Percentiles rank a stretch among this genome's conserved stretches.
Evolutionary conservation across 225 moss, liverwort and hornwort genomes (phyloP).

Genomic region (Climacium dendroides): DNA sequence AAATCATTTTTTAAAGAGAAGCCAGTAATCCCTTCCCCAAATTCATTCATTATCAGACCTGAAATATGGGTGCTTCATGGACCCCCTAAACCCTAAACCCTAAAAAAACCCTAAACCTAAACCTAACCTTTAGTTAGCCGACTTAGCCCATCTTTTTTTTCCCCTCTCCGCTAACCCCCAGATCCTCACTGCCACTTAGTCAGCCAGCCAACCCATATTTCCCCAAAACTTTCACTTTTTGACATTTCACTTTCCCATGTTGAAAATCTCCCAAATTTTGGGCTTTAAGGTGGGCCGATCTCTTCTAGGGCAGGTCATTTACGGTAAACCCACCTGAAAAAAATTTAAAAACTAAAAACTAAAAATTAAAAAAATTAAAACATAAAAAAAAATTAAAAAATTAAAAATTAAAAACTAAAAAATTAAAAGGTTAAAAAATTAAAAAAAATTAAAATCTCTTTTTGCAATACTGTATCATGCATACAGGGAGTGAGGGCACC

Average conservation of each 20-base stretch:
- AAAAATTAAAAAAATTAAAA: too few species aligned
- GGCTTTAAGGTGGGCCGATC: neutral
- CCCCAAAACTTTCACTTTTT: neutral
- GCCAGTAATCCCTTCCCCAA: too few species aligned
- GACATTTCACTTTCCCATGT: neutral
- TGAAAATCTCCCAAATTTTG: neutral
- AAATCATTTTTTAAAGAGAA: too few species aligned
- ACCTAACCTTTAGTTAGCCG: too few species aligned
- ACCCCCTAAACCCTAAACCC: too few species aligned
- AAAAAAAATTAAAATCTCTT: neutral
- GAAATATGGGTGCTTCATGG: too few species aligned
- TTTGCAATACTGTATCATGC: neutral
- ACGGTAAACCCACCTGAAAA: neutral
- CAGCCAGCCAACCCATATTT: neutral
- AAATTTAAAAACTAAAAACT: too few species aligned
- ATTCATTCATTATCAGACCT: neutral
- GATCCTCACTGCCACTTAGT: neutral
- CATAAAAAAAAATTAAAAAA: too few species aligned
- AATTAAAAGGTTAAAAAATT: too few species aligned
- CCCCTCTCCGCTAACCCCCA: neutral
- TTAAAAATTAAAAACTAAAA: too few species aligned
- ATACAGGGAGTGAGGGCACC: neutral
- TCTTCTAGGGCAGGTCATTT: neutral
- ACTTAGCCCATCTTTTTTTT: too few species aligned
- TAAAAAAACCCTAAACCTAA: too few species aligned